Evolutionary conservation across 768 basidiomycete species (phyloP).

Genomic region (Cystobasidium tubakii): DNA sequence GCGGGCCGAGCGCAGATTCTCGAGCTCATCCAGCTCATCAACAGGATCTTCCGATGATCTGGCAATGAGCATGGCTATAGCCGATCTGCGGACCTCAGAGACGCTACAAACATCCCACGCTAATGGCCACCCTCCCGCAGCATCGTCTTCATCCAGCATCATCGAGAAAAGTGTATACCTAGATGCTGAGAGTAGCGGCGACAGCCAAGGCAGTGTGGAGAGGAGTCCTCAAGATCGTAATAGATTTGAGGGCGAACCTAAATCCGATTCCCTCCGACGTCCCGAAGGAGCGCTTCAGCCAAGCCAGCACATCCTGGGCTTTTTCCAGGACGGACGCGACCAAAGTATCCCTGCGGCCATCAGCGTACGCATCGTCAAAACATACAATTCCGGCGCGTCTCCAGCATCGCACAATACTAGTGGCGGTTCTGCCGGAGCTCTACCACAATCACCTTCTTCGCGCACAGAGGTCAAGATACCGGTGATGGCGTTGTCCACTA

Average conservation of each 20-base stretch:
- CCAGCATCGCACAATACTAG: background rate
- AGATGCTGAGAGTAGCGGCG: background rate
- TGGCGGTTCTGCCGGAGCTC: background rate
- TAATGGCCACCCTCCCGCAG: background rate
- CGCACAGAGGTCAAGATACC: background rate
- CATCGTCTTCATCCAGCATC: background rate
- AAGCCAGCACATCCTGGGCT: background rate
- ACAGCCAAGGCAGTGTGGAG: background rate
- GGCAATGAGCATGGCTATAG: conserved; percentile 50
- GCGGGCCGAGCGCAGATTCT: background rate
- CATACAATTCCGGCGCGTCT: background rate
- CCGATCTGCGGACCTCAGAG: conserved; percentile 47
- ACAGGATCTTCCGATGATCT: conserved; percentile 41
- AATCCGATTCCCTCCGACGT: too few relatives aligned
- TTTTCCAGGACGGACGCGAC: background rate
- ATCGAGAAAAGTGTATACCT: background rate
- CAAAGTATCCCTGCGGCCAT: background rate
- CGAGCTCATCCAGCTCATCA: background rate
- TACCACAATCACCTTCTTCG: background rate
- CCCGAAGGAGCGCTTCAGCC: background rate
- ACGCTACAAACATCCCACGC: background rate
- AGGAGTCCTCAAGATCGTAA: conserved; percentile 60
- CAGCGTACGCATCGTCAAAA: background rate
- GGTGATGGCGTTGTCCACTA: background rate
- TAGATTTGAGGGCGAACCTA: too few relatives aligned